phyloP scores from a whole-genome alignment of 257 asterid genomes.

The Fraxinus pennsylvanica region DNA sequence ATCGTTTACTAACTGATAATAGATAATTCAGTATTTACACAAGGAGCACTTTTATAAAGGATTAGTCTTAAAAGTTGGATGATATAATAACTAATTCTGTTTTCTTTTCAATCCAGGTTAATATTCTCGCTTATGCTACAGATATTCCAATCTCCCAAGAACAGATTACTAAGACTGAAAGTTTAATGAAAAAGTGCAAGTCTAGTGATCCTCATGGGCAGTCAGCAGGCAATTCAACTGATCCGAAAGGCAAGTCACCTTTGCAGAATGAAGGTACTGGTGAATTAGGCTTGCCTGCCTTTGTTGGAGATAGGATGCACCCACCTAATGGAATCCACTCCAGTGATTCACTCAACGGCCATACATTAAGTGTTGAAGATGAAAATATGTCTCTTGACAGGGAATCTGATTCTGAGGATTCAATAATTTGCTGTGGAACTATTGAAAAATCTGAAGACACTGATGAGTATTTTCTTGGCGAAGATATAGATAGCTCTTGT shows the following conservation, averaged over 20 bases:
- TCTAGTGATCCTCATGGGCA: slow-evolving; percentile 40
- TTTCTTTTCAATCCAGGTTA: slow-evolving; percentile 66
- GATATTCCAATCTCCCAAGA: slow-evolving; percentile 70
- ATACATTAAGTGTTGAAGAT: slow-evolving; percentile 33
- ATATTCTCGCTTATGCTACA: slow-evolving; percentile 86
- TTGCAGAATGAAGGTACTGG: slow-evolving; percentile 70
- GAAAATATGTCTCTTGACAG: slow-evolving; percentile 51
- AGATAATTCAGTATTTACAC: not conserved
- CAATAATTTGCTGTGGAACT: slow-evolving; percentile 70
- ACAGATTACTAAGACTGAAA: slow-evolving; percentile 59
- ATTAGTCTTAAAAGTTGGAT: not conserved
- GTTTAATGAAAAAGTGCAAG: slow-evolving; percentile 54
- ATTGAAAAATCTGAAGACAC: slow-evolving; percentile 67
- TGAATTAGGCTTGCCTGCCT: slow-evolving; percentile 70
- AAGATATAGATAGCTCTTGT: slow-evolving; percentile 51
- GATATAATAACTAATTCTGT: slow-evolving; percentile 22
- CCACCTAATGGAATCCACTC: slow-evolving; percentile 52
- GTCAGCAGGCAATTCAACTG: slow-evolving; percentile 53
- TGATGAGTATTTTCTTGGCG: slow-evolving; percentile 50
- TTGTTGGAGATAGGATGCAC: slow-evolving; percentile 40
- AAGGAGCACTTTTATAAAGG: slow-evolving; percentile 14
- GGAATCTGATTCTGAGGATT: slow-evolving; percentile 67
- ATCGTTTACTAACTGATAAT: not conserved
- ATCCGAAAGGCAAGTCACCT: slow-evolving; percentile 72
- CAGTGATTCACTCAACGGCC: slow-evolving; percentile 43